Base-by-base conservation (phyloP, 805 yeast genomes). In the Diddensiella caesifluorescens region DNA sequence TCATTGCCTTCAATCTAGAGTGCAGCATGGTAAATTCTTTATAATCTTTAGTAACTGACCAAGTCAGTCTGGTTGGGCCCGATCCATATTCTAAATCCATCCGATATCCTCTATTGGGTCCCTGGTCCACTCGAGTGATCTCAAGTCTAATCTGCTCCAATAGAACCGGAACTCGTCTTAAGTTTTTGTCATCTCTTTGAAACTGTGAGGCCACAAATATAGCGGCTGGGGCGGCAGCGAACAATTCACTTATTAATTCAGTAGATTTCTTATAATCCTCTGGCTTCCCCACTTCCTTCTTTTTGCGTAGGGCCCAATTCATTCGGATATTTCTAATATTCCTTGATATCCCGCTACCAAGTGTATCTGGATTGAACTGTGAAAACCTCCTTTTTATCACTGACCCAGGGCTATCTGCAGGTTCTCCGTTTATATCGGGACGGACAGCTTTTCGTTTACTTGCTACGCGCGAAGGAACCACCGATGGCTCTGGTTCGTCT, bases 11-110 rank as follows among this genome's bases (percentile, higher is more conserved):
- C 48, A 89, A 66, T 41, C 76, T 73, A 15, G 83, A 74, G 59
- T 89, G 94, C 42, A 90, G 68, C 20, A 70, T 70, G n/a, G 75
- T 64, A 32, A 92, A 68, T 48, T 88, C 95, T 52, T 79, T 77
- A 36, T 80, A 75, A 18, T 78, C 81, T 53, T 81, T 82, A 22
- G 77, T 70, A 4, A 92, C 75, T 1, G 80, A 68, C 98, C 98
- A 92, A 52, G 76, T 75, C 52, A 88, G 66, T 41, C 88, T 65
- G 42, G 80, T 76, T 4, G 78, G 75, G 1, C 95, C 95, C 23
- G 88, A 76, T 4, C 97, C 98, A 56, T 92, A 92, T 57, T 89
- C 95, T 34, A 92, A 67, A 37, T 82, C 84, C n/a, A 92, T 66
- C 45, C 74, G 69, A 51, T 75, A 83, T 41, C 69, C 73, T 43